These are phyloP conservation scores for Loxodes magnus DNA, from an alignment of 73 alveolate genomes.

Conservation along the genomic window DNA sequence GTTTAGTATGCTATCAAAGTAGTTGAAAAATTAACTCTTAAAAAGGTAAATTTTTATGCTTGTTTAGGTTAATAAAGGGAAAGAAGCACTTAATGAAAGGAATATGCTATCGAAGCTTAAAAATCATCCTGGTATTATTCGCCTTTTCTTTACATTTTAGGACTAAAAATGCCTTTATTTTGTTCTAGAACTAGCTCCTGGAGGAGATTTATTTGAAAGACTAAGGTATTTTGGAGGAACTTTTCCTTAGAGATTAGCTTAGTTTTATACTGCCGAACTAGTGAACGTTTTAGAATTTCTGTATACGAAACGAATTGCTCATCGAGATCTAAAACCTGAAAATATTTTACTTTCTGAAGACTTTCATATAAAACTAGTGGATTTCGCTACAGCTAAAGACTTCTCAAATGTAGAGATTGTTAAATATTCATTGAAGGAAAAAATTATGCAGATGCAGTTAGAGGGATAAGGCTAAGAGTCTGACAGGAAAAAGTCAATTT, in stretches of 20 bases:
- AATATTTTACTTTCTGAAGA: slow-evolving; percentile 59
- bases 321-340: slow-evolving; percentile 86
- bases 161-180: slow-evolving; percentile 16
- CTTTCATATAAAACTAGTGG: slow-evolving; percentile 69
- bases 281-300: slow-evolving; percentile 17
- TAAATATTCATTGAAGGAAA: not conserved
- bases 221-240: slow-evolving; percentile 3
- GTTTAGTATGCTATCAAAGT: slow-evolving; percentile 45
- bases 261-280: slow-evolving; percentile 34
- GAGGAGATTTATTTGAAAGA: slow-evolving; percentile 15
- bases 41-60: slow-evolving; percentile 11
- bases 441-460: not conserved
- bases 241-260: slow-evolving; percentile 9
- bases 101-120: slow-evolving; percentile 11
- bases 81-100: slow-evolving; percentile 19
- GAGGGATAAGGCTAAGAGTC: slow-evolving; percentile 3
- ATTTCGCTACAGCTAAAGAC: slow-evolving; percentile 51
- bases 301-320: slow-evolving; percentile 23
- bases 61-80: slow-evolving; percentile 11
- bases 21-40: slow-evolving; percentile 12
- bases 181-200: slow-evolving; percentile 14
- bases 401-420: not conserved
- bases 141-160: slow-evolving; percentile 9
- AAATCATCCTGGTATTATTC: slow-evolving; percentile 24
- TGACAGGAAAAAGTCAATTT: slow-evolving; percentile 16